Evolutionary conservation across 495 filamentous ascomycete species (phyloP), one percentile per base, ranked within the genome.

Genomic region (Chaetomium fimeti): DNA sequence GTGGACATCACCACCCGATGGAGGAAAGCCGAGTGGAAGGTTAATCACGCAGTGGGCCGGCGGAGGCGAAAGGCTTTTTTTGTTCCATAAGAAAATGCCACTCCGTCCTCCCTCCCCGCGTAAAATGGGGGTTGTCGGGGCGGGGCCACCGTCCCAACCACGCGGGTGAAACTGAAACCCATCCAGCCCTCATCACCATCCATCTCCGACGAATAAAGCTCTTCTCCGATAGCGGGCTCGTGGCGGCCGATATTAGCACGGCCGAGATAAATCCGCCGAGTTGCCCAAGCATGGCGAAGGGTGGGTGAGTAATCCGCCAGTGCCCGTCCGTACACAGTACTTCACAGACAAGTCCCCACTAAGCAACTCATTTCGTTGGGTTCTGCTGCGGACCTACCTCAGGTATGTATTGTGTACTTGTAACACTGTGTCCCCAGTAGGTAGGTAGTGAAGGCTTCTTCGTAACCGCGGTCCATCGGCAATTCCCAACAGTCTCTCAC

Each of bases 191-290:
- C 32, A 36, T 11, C 32, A 9, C 8, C 32, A 36, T 36, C 32
- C 32, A 36, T 11, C 32, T 1, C 32, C 32, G 1, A 11, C 32
- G 8, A 36, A 36, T 27, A 13, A 12, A 43, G 51, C 53, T 9
- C 53, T 5, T 18, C 20, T 13, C 53, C 53, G 53, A 38, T 13
- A 16, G 25, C 53, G 53, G 53, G 22, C 8, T 36, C 32, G 32
- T 36, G 32, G 32, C 32, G 32, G 32, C 5, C 18, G n/a, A n/a
- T n/a, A n/a, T n/a, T 3, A 38, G 53, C 16, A 38, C 32, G 29
- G 32, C 29, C 53, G 53, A 56, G 53, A 38, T 38, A 56, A 29
- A 56, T 56, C 53, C 53, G 53, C 29, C 51, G 51, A 27, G 51
- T 32, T 36, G 5, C 32, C 51, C 7, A n/a, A 53, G 22, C 48